These are phyloP conservation scores for Rhodotorula graminis DNA, from an alignment of 768 basidiomycete genomes.

Conservation along the genomic window DNA sequence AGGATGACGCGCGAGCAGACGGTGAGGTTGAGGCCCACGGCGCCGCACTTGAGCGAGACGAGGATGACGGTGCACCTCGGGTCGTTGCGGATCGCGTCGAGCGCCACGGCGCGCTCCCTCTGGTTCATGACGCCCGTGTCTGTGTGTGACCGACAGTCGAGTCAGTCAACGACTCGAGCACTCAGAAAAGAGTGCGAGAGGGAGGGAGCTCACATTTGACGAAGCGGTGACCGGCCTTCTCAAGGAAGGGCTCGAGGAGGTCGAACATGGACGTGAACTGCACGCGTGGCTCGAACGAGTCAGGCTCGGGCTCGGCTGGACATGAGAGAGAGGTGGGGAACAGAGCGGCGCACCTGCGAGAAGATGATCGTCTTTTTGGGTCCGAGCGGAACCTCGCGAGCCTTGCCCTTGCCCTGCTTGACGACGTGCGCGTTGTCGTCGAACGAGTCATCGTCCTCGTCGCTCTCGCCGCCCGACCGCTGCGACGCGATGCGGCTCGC, in stretches of 20 bases:
- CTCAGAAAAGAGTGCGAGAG: neutral
- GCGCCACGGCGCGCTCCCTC: slow-evolving; percentile 66
- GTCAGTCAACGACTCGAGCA: too few relatives aligned
- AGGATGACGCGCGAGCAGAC: slow-evolving; percentile 85
- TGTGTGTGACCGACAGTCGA: slow-evolving; percentile 46
- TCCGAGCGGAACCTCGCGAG: neutral
- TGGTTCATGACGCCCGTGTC: slow-evolving; percentile 84
- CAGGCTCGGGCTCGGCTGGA: neutral
- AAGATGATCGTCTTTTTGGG: slow-evolving; percentile 92
- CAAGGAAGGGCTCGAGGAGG: slow-evolving; percentile 77
- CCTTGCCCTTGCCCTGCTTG: neutral
- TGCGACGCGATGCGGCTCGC: slow-evolving; percentile 45
- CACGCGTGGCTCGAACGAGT: neutral
- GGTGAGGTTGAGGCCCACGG: slow-evolving; percentile 74
- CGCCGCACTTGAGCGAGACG: slow-evolving; percentile 50
- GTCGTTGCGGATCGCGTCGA: slow-evolving; percentile 66
- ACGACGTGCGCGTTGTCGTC: neutral
- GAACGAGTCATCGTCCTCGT: neutral
- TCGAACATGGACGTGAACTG: slow-evolving; percentile 69
- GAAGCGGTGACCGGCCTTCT: slow-evolving; percentile 61
- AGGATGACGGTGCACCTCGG: slow-evolving; percentile 66
- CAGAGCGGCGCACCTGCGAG: slow-evolving; percentile 52
- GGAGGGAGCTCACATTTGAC: slow-evolving; percentile 57
- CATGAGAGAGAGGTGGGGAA: neutral
- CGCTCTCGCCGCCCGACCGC: neutral